Evolutionary conservation across 2,329 filamentous ascomycete species (phyloP).

Genomic region (Penicillium aurantiogriseum): DNA sequence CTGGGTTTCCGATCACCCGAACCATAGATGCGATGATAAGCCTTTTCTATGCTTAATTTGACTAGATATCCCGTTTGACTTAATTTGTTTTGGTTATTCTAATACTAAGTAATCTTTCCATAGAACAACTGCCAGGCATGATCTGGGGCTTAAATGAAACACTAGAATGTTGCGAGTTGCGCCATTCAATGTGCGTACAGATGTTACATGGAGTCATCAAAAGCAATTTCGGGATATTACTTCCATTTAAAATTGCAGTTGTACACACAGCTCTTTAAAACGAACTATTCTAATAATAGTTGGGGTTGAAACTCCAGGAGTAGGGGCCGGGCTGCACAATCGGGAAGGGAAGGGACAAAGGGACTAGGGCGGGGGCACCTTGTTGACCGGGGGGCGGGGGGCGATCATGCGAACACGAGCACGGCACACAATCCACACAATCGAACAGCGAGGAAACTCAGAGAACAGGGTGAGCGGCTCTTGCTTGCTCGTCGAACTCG

Average conservation of each 20-base stretch:
- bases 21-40: constrained; percentile 5
- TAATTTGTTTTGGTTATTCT: not conserved
- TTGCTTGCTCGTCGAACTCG: not conserved
- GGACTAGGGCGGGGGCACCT: not conserved
- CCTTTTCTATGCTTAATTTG: constrained; percentile 4
- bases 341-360: not conserved
- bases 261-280: not conserved
- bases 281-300: no score
- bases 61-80: not conserved
- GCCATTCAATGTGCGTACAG: not conserved
- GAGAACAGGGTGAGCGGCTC: not conserved
- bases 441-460: not conserved
- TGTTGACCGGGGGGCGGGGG: no score
- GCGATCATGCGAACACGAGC: not conserved
- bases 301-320: not conserved
- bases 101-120: not conserved
- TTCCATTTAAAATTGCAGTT: not conserved
- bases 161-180: not conserved
- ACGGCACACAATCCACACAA: not conserved
- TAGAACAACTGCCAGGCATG: not conserved
- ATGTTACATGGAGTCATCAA: not conserved
- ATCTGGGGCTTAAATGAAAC: not conserved
- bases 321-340: not conserved
- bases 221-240: not conserved
- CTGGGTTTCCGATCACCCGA: constrained; percentile 7